These are phyloP conservation scores for Comarum palustre DNA, from an alignment of 306 rosid genomes.

Conservation along the genomic window DNA sequence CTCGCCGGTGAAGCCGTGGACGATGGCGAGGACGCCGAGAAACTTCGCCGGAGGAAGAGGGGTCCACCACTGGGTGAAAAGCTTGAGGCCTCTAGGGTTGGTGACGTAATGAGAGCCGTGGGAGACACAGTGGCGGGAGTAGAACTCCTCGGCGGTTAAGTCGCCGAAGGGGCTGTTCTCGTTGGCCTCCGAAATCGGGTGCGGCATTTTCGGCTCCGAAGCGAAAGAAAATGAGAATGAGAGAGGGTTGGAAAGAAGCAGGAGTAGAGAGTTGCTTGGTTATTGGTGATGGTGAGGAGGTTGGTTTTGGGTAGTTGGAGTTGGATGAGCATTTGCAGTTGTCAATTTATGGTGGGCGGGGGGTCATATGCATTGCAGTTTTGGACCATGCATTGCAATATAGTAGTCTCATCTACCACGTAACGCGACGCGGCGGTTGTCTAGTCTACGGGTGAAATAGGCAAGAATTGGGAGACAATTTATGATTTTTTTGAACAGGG, in stretches of 20 bases:
- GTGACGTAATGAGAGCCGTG: constrained; percentile 70
- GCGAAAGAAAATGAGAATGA: background rate
- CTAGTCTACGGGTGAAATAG: no score
- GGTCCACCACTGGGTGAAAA: constrained; percentile 91
- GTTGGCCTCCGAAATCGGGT: constrained; percentile 78
- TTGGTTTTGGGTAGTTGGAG: background rate
- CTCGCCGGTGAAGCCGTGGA: constrained; percentile 95
- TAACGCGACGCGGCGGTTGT: no score
- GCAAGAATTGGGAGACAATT: no score
- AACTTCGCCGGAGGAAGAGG: constrained; percentile 58
- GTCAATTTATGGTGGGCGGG: background rate
- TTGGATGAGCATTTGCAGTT: background rate
- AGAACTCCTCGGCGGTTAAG: constrained; percentile 67
- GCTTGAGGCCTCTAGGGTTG: constrained; percentile 66
- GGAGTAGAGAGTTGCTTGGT: background rate
- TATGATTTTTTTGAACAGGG: no score
- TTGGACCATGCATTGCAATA: background rate
- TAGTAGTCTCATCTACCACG: no score
- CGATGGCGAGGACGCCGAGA: constrained; percentile 60
- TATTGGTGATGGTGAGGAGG: background rate
- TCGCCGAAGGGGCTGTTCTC: constrained; percentile 72
- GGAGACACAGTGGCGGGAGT: constrained; percentile 65
- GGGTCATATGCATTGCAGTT: background rate
- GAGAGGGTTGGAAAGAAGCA: background rate
- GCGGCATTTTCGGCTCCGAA: constrained; percentile 45